These are phyloP conservation scores for Phytopythium delawarense DNA, from an alignment of 352 stramenopile genomes.

Conservation along the genomic window DNA sequence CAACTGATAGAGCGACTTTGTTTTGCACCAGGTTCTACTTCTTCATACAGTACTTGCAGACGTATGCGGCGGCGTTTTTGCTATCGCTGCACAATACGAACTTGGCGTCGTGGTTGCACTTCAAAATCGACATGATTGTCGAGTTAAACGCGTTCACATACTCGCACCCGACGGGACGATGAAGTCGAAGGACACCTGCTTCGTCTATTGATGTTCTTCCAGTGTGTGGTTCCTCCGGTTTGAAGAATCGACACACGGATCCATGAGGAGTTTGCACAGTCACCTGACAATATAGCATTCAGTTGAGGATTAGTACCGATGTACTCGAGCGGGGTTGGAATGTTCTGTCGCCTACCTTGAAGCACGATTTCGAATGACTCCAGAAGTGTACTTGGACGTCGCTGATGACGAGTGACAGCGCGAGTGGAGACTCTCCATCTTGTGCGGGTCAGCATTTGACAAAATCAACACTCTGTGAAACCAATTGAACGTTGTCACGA, in stretches of 20 bases:
- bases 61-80: conserved; percentile 17
- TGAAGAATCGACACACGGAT: conserved; percentile 18
- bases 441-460: conserved; percentile 4
- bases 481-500: background rate
- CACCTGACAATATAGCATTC: background rate
- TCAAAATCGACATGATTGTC: conserved; percentile 8
- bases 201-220: background rate
- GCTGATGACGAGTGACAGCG: conserved; percentile 5
- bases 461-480: background rate
- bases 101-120: conserved; percentile 25
- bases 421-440: background rate
- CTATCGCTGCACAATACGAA: conserved; percentile 11
- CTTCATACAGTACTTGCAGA: conserved; percentile 30
- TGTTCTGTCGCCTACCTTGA: conserved; percentile 15
- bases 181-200: background rate
- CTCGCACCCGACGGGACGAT: conserved; percentile 14
- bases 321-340: too few species aligned
- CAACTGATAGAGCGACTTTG: conserved; percentile 6
- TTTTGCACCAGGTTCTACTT: conserved; percentile 21
- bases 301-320: too few species aligned
- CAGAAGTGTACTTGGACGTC: conserved; percentile 15
- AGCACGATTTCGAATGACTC: conserved; percentile 11
- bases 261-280: conserved; percentile 9
- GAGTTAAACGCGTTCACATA: conserved; percentile 31
- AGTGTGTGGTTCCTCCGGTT: conserved; percentile 8